phyloP scores from a whole-genome alignment of 2,329 filamentous ascomycete species.

The Geosmithia putterillii region DNA sequence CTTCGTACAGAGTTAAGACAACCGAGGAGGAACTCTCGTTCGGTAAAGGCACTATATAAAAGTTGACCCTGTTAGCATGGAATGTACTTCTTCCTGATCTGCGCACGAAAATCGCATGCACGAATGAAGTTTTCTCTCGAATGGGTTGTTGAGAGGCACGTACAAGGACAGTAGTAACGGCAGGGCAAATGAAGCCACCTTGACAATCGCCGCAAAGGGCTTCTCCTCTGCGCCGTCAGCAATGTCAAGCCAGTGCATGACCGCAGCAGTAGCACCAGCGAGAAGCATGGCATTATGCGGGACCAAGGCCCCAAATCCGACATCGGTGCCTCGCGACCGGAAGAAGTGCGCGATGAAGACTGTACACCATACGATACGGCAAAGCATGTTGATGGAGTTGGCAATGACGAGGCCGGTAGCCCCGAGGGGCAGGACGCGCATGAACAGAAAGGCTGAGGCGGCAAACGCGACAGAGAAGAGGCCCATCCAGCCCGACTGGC shows the following conservation, averaged over 20 bases:
- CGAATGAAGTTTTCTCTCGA: conserved; percentile 9
- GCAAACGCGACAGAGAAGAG: conserved; percentile 69
- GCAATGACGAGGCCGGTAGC: conserved; percentile 73
- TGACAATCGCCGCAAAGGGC: conserved; percentile 25
- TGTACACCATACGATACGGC: conserved; percentile 72
- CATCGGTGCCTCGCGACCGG: conserved; percentile 21
- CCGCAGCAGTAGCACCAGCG: conserved; percentile 13
- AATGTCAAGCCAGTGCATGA: conserved; percentile 13
- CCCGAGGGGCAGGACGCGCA: conserved; percentile 57
- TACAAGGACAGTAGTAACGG: conserved; percentile 47
- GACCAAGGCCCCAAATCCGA: conserved; percentile 13
- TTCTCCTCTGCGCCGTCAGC: conserved; percentile 9
- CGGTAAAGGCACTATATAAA: conserved; percentile 34
- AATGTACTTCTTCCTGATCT: background rate
- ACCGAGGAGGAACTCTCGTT: conserved; percentile 39
- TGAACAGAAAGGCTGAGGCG: conserved; percentile 58
- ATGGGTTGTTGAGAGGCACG: too few relatives aligned
- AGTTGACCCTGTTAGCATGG: background rate
- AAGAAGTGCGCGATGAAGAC: conserved; percentile 62
- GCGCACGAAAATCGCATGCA: too few relatives aligned
- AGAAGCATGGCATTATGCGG: conserved; percentile 13
- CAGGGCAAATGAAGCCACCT: conserved; percentile 34
- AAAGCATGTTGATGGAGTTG: conserved; percentile 81
- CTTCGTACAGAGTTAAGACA: conserved; percentile 32
- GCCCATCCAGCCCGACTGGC: conserved; percentile 75